Base-by-base conservation (phyloP, 1,284 basidiomycete species). In the Boletellus dicymbophilus region DNA sequence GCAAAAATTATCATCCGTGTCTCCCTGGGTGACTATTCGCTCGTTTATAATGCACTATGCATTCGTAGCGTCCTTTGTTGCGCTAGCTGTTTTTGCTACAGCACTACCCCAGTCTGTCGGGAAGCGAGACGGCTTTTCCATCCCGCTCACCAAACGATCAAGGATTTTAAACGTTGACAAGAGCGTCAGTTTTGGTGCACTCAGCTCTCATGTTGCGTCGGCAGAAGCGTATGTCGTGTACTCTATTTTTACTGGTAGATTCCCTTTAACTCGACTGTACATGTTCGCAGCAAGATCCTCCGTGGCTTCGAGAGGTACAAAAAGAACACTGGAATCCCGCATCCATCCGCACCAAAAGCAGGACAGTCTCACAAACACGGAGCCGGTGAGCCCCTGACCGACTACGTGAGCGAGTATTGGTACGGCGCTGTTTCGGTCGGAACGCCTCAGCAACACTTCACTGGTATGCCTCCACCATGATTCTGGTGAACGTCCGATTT, bases 391-490 rank as follows among this genome's bases (percentile, higher is more conserved):
- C n/a, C 60, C 11, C 61, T 76, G 36, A 59, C 60, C 20, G 68
- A 74, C 25, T 58, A 68, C 25, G 56, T 60, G 40, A 51, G 59
- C 12, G 61, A 66, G 33, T 56, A 65, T 50, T 74, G 72, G 72
- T 62, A 65, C 38, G 77, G 77, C 25, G 55, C 58, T 7, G 70
- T 79, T 22, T 60, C 59, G 18, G 67, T 77, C 13, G 77, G 77
- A 15, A 76, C 69, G 4, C 77, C 77, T 18, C 60, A 66, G 13
- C 58, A 61, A 31, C 53, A 52, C 33, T 74, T 71, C 39, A 58
- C 53, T 39, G 69, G 67, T 66, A 53, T 44, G 31, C 15, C 25
- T 64, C 44, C 26, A 21, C 44, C 34, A 6, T 12, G 27, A 27
- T 46, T n/a, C n/a, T 37, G 43, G 18, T 40, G 31, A 44, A 42